A percentile compares a stretch with the other conserved stretches of the same genome.
These are phyloP conservation scores for Pisolithus microcarpus DNA, from an alignment of 768 basidiomycete genomes.

Conservation along the genomic window DNA sequence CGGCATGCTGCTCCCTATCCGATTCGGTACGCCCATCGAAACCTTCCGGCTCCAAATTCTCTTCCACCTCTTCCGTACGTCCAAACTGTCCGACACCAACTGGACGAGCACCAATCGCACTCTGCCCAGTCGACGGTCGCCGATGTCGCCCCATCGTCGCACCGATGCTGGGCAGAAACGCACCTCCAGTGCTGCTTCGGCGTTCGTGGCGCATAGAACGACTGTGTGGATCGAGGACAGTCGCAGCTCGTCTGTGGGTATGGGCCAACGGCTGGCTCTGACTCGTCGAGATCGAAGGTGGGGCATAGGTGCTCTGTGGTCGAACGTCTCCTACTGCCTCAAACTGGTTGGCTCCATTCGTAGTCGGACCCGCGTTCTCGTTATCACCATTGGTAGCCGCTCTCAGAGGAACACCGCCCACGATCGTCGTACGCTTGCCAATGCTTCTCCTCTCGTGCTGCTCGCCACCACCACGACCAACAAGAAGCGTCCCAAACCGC, in stretches of 20 bases:
- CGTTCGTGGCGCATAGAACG: slow-evolving; percentile 61
- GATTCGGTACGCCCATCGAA: slow-evolving; percentile 33
- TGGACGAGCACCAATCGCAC: slow-evolving; percentile 23
- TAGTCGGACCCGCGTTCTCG: slow-evolving; percentile 20
- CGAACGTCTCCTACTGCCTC: slow-evolving; percentile 18
- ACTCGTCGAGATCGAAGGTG: slow-evolving; percentile 32
- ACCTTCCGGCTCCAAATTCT: slow-evolving; percentile 37
- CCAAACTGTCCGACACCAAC: slow-evolving; percentile 40
- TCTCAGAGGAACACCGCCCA: slow-evolving; percentile 35
- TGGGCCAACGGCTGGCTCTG: slow-evolving; percentile 52
- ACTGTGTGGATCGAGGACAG: slow-evolving; percentile 64
- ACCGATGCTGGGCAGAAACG: slow-evolving; percentile 37
- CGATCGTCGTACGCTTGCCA: slow-evolving; percentile 45
- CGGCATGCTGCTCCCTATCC: slow-evolving; percentile 42
- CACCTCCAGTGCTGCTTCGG: slow-evolving; percentile 70
- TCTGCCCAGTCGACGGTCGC: slow-evolving; percentile 64
- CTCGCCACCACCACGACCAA: slow-evolving; percentile 40
- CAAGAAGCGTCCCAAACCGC: slow-evolving; percentile 67
- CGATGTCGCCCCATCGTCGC: slow-evolving; percentile 64
- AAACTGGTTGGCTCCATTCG: slow-evolving; percentile 12
- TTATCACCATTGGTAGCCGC: slow-evolving; percentile 31
- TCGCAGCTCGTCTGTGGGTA: slow-evolving; percentile 68
- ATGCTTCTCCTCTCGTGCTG: slow-evolving; percentile 31
- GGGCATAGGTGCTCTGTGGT: slow-evolving; percentile 18
- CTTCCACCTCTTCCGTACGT: slow-evolving; percentile 42